phyloP scores from a whole-genome alignment of 1,139 yeast species.

The Diutina pseudorugosa region DNA sequence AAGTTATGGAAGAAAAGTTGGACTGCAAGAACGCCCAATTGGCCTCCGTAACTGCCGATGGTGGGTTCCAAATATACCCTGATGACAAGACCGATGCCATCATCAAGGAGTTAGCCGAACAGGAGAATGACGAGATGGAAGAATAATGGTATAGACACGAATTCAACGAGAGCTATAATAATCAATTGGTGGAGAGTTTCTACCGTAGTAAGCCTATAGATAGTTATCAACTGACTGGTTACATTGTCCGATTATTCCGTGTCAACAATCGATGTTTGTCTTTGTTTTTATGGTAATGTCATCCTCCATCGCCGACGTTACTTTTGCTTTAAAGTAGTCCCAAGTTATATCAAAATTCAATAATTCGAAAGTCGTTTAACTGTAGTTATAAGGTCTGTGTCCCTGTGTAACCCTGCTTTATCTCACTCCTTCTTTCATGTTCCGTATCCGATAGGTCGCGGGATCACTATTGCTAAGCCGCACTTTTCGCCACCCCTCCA shows the following conservation, averaged over 20 bases:
- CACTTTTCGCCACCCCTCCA: neutral
- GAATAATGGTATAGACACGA: neutral
- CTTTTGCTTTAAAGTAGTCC: too few relatives aligned
- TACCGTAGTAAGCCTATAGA: neutral
- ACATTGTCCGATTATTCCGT: too few relatives aligned
- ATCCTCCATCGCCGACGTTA: too few relatives aligned
- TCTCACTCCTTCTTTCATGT: neutral
- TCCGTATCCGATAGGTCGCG: neutral
- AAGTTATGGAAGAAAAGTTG: conserved; percentile 98
- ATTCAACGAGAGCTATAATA: neutral
- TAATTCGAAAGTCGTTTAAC: too few relatives aligned
- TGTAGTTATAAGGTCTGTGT: too few relatives aligned
- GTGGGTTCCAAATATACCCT: conserved; percentile 77
- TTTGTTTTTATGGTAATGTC: too few relatives aligned
- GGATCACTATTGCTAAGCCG: neutral
- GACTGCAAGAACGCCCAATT: conserved; percentile 94
- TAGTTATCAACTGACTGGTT: too few relatives aligned
- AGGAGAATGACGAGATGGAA: conserved; percentile 44
- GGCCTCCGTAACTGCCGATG: conserved; percentile 79
- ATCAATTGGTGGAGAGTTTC: neutral
- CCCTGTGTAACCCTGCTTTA: too few relatives aligned
- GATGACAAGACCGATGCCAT: conserved; percentile 79
- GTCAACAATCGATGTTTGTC: too few relatives aligned
- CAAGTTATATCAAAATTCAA: too few relatives aligned
- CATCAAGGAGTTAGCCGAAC: conserved; percentile 45